Conservation (phyloP, 768 basidiomycete species). For the Amanita jacksonii region DNA sequence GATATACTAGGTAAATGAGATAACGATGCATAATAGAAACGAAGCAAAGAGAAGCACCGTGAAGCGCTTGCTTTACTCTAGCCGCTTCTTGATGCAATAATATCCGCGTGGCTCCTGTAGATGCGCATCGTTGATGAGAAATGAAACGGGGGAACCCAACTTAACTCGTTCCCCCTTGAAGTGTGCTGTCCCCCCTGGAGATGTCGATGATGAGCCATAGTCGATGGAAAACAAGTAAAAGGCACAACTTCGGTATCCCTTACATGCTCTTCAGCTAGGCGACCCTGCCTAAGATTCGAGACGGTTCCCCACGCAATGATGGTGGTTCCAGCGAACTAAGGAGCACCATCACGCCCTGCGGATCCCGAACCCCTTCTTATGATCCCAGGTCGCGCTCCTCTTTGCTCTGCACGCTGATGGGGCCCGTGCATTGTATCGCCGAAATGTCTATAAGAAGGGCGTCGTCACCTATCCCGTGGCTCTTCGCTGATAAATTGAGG, state of each 20-base stretch:
- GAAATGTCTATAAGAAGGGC: not conserved
- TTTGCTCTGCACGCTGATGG: not conserved
- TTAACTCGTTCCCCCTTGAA: not conserved
- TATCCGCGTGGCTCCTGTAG: constrained; percentile 4
- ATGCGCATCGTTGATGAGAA: constrained; percentile 2
- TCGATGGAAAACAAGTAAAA: not conserved
- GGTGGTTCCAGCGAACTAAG: not conserved
- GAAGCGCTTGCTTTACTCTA: constrained; percentile 2
- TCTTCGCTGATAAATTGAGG: constrained; percentile 7
- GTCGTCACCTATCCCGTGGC: not conserved
- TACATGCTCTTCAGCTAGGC: not conserved
- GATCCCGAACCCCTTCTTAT: constrained; percentile 4
- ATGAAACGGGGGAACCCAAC: not conserved
- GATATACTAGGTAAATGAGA: not conserved
- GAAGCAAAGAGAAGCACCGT: constrained; percentile 3
- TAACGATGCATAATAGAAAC: not conserved
- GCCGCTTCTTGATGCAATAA: constrained; percentile 7
- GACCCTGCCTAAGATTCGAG: not conserved
- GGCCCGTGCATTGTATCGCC: not conserved
- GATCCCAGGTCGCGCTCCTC: not conserved
- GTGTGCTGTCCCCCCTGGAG: not conserved
- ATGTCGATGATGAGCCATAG: not conserved
- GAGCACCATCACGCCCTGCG: constrained; percentile 6
- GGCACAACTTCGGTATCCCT: not conserved
- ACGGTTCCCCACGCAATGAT: not conserved